Conservation (phyloP, 2,329 filamentous ascomycete species). For the Scolecobasidium constrictum region DNA sequence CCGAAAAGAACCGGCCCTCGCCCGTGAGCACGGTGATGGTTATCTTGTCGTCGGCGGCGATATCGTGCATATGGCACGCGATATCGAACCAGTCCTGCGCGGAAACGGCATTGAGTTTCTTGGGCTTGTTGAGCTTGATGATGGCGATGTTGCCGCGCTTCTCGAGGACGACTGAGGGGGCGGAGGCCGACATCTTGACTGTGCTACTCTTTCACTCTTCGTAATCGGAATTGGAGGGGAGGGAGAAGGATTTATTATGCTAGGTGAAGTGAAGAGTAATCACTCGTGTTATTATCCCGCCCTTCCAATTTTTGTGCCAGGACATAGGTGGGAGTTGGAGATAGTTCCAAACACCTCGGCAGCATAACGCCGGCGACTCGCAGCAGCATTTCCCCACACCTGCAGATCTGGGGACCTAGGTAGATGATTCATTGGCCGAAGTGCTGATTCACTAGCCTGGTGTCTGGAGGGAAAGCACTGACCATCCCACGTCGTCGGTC, state of each 20-base stretch:
- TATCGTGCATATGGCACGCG: conserved; percentile 59
- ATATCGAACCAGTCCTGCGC: conserved; percentile 67
- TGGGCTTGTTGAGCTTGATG: conserved; percentile 74
- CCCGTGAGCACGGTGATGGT: conserved; percentile 76
- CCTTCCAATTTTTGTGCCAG: too few species aligned
- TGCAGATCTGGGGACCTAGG: too few species aligned
- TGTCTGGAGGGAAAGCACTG: too few species aligned
- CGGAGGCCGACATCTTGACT: conserved; percentile 20
- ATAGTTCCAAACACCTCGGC: too few species aligned
- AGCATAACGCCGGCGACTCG: too few species aligned
- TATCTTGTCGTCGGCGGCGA: conserved; percentile 69
- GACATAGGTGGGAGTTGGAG: too few species aligned
- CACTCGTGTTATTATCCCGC: neutral
- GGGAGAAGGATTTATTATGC: neutral
- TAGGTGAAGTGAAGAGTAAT: neutral
- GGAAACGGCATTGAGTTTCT: conserved; percentile 78
- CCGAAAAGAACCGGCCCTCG: conserved; percentile 75
- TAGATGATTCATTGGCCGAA: too few species aligned
- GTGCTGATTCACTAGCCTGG: too few species aligned
- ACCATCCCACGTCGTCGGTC: too few species aligned
- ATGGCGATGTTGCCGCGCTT: conserved; percentile 64
- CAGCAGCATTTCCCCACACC: too few species aligned
- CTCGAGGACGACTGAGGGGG: conserved; percentile 40
- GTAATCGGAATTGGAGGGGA: neutral
- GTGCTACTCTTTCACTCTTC: neutral